Conservation (phyloP, 73 alveolate species). For the Loxodes magnus region DNA sequence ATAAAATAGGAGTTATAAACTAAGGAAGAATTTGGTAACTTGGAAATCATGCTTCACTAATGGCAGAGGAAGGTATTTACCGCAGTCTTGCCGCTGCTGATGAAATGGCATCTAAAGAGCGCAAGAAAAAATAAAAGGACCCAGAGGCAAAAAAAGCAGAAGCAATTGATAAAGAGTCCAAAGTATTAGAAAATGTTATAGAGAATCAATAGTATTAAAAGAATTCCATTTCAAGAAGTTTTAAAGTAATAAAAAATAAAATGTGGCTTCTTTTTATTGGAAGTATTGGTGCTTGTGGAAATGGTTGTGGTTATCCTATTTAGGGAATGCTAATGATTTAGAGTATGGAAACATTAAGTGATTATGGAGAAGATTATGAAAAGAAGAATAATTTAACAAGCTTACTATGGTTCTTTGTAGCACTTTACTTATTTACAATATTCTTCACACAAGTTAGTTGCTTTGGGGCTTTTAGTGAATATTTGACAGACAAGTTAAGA, state of each 20-base stretch:
- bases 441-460: neutral
- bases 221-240: neutral
- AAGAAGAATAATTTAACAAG: neutral
- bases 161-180: neutral
- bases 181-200: too few relatives aligned
- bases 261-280: neutral
- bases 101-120: neutral
- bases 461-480: conserved; percentile 12
- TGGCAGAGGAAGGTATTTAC: conserved; percentile 2
- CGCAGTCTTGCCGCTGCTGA: conserved; percentile 1
- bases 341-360: neutral
- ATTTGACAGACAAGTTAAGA: conserved; percentile 14
- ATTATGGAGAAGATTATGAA: neutral
- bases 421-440: neutral
- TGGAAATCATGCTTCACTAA: conserved; percentile 50
- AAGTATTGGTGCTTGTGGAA: neutral
- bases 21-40: conserved; percentile 44
- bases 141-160: neutral
- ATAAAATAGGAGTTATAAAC: conserved; percentile 48
- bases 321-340: conserved; percentile 4
- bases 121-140: neutral
- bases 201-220: neutral
- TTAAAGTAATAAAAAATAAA: neutral
- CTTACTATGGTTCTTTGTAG: neutral
- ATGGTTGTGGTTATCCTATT: neutral